phyloP scores from a whole-genome alignment of 2,329 filamentous ascomycete genomes.

The Hypoxylon rubiginosum region DNA sequence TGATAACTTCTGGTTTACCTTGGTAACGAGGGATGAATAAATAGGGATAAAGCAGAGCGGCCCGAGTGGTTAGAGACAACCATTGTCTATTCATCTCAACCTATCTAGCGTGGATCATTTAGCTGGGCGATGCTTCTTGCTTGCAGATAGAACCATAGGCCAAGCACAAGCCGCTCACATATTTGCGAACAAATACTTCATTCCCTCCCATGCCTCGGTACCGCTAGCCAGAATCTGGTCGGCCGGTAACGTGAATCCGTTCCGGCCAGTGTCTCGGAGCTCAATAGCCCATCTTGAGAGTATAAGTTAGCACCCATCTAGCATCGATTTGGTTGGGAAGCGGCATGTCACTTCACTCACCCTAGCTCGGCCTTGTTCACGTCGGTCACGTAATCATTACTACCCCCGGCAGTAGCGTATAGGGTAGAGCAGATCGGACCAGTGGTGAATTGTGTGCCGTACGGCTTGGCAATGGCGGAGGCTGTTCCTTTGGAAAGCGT shows the following conservation, averaged over 20 bases:
- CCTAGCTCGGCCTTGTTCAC: conserved; percentile 46
- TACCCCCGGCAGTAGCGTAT: conserved; percentile 50
- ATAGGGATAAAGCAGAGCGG: neutral
- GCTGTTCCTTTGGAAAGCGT: conserved; percentile 54
- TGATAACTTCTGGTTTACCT: neutral
- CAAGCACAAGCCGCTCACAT: conserved; percentile 13
- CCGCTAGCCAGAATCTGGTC: conserved; percentile 49
- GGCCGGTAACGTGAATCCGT: conserved; percentile 49
- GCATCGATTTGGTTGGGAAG: neutral
- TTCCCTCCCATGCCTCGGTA: conserved; percentile 50
- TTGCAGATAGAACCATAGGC: neutral
- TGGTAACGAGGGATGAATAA: neutral
- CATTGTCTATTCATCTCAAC: neutral
- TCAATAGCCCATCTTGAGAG: conserved; percentile 49
- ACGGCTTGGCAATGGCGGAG: conserved; percentile 41
- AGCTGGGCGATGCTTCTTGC: neutral
- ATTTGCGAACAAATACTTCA: conserved; percentile 49
- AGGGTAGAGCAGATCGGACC: conserved; percentile 56
- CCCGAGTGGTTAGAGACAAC: too few relatives aligned
- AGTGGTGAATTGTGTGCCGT: conserved; percentile 53
- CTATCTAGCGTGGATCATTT: neutral
- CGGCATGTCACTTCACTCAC: conserved; percentile 36
- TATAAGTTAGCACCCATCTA: conserved; percentile 22
- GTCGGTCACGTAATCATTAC: conserved; percentile 52
- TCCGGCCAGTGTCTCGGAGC: conserved; percentile 49